These are phyloP conservation scores for Leccinellum albellum DNA, from an alignment of 768 basidiomycete genomes.

Conservation along the genomic window DNA sequence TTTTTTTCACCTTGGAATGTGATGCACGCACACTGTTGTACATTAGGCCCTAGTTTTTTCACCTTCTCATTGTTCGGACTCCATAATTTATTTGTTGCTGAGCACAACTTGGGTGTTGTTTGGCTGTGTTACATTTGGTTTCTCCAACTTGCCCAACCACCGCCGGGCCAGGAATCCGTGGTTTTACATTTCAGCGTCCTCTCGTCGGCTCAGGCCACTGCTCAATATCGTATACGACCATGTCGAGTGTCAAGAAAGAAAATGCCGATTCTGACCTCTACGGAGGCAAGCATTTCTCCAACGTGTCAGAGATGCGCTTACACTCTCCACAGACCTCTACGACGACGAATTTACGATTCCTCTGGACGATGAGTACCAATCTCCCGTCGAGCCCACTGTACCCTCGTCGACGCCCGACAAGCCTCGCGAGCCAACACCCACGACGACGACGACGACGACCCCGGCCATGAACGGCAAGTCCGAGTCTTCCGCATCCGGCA, in stretches of 20 bases:
- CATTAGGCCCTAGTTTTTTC: slow-evolving; percentile 17
- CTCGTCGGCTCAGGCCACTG: background rate
- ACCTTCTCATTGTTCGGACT: slow-evolving; percentile 7
- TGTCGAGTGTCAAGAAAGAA: slow-evolving; percentile 26
- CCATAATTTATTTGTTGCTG: slow-evolving; percentile 20
- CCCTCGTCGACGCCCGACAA: slow-evolving; percentile 19
- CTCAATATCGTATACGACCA: slow-evolving; percentile 10
- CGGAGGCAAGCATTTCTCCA: slow-evolving; percentile 37
- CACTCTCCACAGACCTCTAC: slow-evolving; percentile 45
- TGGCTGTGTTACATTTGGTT: slow-evolving; percentile 18
- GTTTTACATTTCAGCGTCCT: background rate
- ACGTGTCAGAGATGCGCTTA: background rate
- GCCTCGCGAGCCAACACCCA: slow-evolving; percentile 13
- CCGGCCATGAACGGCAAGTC: slow-evolving; percentile 19
- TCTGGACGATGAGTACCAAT: slow-evolving; percentile 30
- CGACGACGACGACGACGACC: slow-evolving; percentile 6
- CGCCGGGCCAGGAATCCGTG: background rate
- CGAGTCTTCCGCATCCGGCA: slow-evolving; percentile 18
- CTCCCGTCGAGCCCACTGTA: slow-evolving; percentile 23
- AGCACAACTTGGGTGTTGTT: slow-evolving; percentile 22
- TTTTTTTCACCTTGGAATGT: slow-evolving; percentile 4
- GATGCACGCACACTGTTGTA: slow-evolving; percentile 24
- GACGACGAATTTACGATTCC: slow-evolving; percentile 40
- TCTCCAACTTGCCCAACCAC: slow-evolving; percentile 8
- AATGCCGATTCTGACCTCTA: slow-evolving; percentile 41